A percentile compares a stretch with the other conserved stretches of the same genome.
phyloP scores from a whole-genome alignment of 306 rosid species.

The Bauhinia variegata region DNA sequence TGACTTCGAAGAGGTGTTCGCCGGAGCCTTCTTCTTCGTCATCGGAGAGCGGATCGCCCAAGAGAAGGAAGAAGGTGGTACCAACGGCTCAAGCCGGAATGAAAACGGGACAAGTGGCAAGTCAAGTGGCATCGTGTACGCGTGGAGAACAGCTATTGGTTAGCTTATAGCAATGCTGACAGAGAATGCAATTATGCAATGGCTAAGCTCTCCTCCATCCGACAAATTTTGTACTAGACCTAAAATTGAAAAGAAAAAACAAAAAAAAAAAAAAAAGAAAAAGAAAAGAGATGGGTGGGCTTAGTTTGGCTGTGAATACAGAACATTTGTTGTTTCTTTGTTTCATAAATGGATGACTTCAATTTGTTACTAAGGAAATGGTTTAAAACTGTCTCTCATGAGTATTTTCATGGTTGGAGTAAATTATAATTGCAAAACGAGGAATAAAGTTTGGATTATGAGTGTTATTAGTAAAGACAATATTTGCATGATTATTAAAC shows the following conservation, averaged over 20 bases:
- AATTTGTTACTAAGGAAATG: too few species aligned
- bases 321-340: conserved; percentile 34
- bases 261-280: neutral
- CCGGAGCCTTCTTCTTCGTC: conserved; percentile 53
- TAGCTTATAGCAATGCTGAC: conserved; percentile 37
- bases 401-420: too few species aligned
- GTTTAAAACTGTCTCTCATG: too few species aligned
- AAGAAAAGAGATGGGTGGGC: too few species aligned
- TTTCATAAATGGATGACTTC: conserved; percentile 4
- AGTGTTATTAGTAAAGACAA: too few species aligned
- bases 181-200: conserved; percentile 9
- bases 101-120: conserved; percentile 41
- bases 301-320: conserved; percentile 40
- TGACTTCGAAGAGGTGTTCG: conserved; percentile 61
- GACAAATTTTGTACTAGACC: conserved; percentile 40
- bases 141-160: conserved; percentile 41
- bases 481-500: too few species aligned
- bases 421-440: too few species aligned
- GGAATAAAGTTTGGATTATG: too few species aligned
- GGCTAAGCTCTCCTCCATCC: conserved; percentile 14
- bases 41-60: conserved; percentile 46
- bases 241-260: too few species aligned
- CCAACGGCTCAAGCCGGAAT: conserved; percentile 19
- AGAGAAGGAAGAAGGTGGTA: conserved; percentile 56
- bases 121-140: conserved; percentile 33